Evolutionary conservation across 495 filamentous ascomycete genomes (phyloP).

Genomic region (Neurospora discreta): DNA sequence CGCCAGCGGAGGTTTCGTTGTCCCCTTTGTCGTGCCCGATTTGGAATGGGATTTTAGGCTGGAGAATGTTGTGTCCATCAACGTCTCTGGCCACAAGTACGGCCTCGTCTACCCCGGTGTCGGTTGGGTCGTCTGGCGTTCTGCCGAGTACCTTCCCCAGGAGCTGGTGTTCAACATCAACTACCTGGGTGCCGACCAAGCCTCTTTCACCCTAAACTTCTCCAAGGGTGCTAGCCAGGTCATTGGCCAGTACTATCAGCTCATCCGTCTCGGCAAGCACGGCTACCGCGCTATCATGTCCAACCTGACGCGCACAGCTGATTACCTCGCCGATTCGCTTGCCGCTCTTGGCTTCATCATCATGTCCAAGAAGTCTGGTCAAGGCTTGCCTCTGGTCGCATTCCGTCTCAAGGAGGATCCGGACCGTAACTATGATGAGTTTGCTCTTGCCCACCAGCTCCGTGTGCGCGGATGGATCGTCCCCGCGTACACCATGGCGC

Average conservation of each 20-base stretch:
- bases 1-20: slow-evolving; percentile 81
- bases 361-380: slow-evolving; percentile 62
- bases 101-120: slow-evolving; percentile 80
- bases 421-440: slow-evolving; percentile 68
- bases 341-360: slow-evolving; percentile 69
- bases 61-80: slow-evolving; percentile 79
- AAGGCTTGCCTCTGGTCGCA: slow-evolving; percentile 76
- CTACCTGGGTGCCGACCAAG: slow-evolving; percentile 87
- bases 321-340: slow-evolving; percentile 64
- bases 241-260: slow-evolving; percentile 92
- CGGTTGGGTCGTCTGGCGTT: slow-evolving; percentile 85
- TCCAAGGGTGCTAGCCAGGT: slow-evolving; percentile 85
- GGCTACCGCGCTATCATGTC: slow-evolving; percentile 81
- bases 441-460: slow-evolving; percentile 68
- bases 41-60: slow-evolving; percentile 83
- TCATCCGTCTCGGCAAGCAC: slow-evolving; percentile 83
- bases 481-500: slow-evolving; percentile 91
- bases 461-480: slow-evolving; percentile 81
- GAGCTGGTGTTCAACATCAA: slow-evolving; percentile 98
- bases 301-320: slow-evolving; percentile 72
- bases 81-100: slow-evolving; percentile 81
- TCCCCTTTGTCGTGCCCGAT: slow-evolving; percentile 72
- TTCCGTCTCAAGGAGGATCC: slow-evolving; percentile 48
- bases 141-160: slow-evolving; percentile 70
- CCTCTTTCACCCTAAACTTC: slow-evolving; percentile 97